These are phyloP conservation scores for Trichoderma lentiforme DNA, from an alignment of 2,329 filamentous ascomycete genomes.

Conservation along the genomic window DNA sequence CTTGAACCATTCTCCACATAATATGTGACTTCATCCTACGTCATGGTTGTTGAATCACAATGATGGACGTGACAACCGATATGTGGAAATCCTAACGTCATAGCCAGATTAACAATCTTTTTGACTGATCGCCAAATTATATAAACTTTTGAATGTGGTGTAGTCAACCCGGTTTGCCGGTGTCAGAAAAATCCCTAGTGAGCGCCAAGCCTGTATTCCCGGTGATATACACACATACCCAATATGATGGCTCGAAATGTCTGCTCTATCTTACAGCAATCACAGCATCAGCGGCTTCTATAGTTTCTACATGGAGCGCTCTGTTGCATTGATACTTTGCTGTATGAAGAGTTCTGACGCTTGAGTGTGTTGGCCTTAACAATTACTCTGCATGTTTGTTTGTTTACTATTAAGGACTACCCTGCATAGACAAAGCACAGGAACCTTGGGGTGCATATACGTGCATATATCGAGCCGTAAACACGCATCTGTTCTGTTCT, in stretches of 20 bases:
- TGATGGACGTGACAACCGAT: not conserved
- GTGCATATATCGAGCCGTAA: not conserved
- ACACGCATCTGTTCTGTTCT: not conserved
- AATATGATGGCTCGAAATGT: not conserved
- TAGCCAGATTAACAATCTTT: not conserved
- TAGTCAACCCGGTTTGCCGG: not conserved
- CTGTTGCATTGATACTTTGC: not conserved
- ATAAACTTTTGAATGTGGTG: not conserved
- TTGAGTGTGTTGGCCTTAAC: not conserved
- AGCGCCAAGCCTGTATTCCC: not conserved
- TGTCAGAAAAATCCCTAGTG: not conserved
- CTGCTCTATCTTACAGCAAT: not conserved
- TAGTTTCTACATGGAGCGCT: not conserved
- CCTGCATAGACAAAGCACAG: not conserved
- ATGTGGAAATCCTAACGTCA: not conserved
- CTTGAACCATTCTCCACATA: not conserved
- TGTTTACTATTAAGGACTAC: not conserved
- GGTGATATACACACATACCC: not conserved
- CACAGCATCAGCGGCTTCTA: not conserved
- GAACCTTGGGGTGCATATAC: not conserved
- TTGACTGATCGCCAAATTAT: not conserved
- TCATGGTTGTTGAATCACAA: slow-evolving; percentile 5
- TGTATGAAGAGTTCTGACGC: not conserved
- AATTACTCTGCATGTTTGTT: no score
- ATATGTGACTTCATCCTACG: slow-evolving; percentile 10